These are phyloP conservation scores for Exophiala mesophila DNA, from an alignment of 2,329 filamentous ascomycete species.

Conservation along the genomic window DNA sequence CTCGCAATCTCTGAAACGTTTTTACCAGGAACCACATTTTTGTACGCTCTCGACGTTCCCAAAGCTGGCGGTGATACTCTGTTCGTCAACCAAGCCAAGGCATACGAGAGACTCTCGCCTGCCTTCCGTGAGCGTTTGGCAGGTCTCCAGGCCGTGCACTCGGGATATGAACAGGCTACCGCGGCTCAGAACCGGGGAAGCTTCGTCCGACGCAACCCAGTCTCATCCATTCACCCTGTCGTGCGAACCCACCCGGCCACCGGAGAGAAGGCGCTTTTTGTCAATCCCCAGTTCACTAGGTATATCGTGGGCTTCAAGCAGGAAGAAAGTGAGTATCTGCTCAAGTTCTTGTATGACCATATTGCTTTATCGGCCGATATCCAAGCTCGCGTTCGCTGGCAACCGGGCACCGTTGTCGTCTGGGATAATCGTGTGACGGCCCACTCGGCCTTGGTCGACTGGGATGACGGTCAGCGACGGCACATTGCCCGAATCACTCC, in stretches of 20 bases:
- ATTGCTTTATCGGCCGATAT: slow-evolving; percentile 45
- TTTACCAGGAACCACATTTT: slow-evolving; percentile 85
- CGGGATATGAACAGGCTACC: slow-evolving; percentile 70
- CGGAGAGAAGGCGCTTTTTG: slow-evolving; percentile 44
- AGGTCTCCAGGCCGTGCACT: slow-evolving; percentile 75
- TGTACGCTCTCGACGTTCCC: slow-evolving; percentile 81
- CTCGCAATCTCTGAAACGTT: no score
- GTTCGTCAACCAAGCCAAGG: slow-evolving; percentile 73
- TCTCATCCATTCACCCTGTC: slow-evolving; percentile 41
- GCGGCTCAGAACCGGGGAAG: slow-evolving; percentile 51
- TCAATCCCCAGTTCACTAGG: slow-evolving; percentile 48
- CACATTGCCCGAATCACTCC: slow-evolving; percentile 51
- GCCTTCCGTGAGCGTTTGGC: slow-evolving; percentile 75
- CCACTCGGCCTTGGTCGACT: slow-evolving; percentile 49
- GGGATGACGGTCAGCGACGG: slow-evolving; percentile 48
- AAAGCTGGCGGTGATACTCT: slow-evolving; percentile 77
- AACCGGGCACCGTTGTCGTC: slow-evolving; percentile 45
- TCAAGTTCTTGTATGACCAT: slow-evolving; percentile 47
- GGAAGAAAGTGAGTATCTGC: slow-evolving; percentile 40
- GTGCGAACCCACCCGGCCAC: slow-evolving; percentile 47
- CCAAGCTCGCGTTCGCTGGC: slow-evolving; percentile 45
- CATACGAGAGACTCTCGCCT: slow-evolving; percentile 75
- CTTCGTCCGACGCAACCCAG: slow-evolving; percentile 36
- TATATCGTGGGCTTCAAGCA: slow-evolving; percentile 46
- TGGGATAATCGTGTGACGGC: slow-evolving; percentile 28